Conservation (phyloP, 2,329 filamentous ascomycete species). For the Pestalotiopsis fici region DNA sequence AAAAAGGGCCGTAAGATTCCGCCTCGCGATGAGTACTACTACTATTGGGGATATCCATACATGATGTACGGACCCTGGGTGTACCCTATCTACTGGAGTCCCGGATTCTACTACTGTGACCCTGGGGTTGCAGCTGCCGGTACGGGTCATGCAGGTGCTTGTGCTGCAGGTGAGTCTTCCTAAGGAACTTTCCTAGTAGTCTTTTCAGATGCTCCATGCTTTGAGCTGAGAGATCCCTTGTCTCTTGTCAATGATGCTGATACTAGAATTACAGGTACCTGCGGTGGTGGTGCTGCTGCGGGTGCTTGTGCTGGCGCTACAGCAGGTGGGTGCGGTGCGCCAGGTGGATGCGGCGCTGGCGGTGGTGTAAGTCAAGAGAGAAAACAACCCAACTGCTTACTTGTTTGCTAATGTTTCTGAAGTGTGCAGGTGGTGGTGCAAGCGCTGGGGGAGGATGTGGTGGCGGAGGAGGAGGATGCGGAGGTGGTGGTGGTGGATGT, state of each 20-base stretch:
- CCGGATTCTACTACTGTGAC: conserved; percentile 47
- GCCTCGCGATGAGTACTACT: conserved; percentile 47
- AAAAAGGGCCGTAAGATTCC: conserved; percentile 51
- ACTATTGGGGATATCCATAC: conserved; percentile 56
- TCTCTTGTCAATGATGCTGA: too few relatives aligned
- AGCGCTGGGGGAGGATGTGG: conserved; percentile 28
- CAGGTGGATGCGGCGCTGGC: conserved; percentile 26
- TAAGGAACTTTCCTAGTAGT: too few relatives aligned
- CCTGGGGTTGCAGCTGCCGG: conserved; percentile 36
- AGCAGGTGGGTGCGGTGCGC: conserved; percentile 31
- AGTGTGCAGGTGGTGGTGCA: conserved; percentile 32
- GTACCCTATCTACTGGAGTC: conserved; percentile 41
- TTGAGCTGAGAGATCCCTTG: too few relatives aligned
- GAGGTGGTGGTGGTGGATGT: conserved; percentile 26
- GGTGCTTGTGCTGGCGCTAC: conserved; percentile 38
- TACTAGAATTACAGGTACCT: conserved; percentile 39
- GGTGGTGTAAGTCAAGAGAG: conserved; percentile 15
- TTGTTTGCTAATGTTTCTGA: background rate
- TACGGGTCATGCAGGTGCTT: conserved; percentile 39
- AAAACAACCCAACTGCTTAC: background rate
- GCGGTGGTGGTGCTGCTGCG: conserved; percentile 34
- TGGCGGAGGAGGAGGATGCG: conserved; percentile 19
- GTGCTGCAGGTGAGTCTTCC: conserved; percentile 24
- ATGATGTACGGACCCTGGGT: conserved; percentile 49
- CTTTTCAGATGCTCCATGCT: too few relatives aligned